Conservation (phyloP, 1,284 basidiomycete species). For the Rhodotorula sp. region DNA sequence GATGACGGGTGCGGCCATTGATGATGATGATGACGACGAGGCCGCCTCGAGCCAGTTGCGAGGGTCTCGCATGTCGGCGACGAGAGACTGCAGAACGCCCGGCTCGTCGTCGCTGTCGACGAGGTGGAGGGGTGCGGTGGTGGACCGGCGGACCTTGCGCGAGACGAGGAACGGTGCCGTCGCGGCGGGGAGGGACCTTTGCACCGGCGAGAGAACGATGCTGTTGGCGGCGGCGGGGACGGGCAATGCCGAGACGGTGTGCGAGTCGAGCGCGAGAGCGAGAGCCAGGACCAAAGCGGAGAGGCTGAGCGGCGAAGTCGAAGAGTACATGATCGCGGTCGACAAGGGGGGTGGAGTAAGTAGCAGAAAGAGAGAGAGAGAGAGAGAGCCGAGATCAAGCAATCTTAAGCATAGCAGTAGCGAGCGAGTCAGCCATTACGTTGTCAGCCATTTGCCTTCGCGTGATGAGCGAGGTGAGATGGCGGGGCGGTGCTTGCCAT, state of each 20-base stretch:
- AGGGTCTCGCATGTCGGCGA: neutral
- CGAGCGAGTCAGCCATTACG: neutral
- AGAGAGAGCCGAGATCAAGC: too few relatives aligned
- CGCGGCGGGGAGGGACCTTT: neutral
- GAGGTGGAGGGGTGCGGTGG: neutral
- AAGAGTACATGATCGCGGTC: neutral
- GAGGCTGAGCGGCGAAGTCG: neutral
- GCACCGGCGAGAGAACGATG: slow-evolving; percentile 1
- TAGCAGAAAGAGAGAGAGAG: neutral
- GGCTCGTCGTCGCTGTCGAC: neutral
- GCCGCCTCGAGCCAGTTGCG: neutral
- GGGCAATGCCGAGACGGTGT: neutral
- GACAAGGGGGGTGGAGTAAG: too few relatives aligned
- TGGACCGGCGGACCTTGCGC: neutral
- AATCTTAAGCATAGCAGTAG: neutral
- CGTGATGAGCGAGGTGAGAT: neutral
- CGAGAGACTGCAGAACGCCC: too few relatives aligned
- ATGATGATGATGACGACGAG: neutral
- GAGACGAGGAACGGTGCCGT: slow-evolving; percentile 1
- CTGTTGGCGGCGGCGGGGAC: neutral
- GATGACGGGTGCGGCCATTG: neutral
- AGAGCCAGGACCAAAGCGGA: neutral
- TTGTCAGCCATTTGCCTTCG: neutral
- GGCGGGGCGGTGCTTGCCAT: neutral
- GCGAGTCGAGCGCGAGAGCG: neutral